Base-by-base conservation (phyloP, 805 yeast species). In the Kluyveromyces wickerhamii region DNA sequence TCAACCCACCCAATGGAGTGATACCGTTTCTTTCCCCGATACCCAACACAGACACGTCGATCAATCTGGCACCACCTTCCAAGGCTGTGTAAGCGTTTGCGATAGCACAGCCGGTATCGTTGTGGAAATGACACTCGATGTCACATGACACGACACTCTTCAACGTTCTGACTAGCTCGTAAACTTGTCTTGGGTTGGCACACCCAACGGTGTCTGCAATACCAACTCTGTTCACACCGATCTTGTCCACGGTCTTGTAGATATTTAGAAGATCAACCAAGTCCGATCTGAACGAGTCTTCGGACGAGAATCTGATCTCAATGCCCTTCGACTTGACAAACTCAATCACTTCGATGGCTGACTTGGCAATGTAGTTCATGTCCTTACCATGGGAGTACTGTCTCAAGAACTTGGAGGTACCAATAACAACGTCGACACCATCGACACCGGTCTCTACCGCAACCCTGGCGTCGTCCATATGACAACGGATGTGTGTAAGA, bases 21-120 rank as follows among this genome's bases (percentile, higher is more conserved):
- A 89, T 89, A 60, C 98, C 98, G 64, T 89, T 89, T 68, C 98
- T 80, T 74, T 89, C 98, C 65, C 98, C 98, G 48, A 89, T 92
- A 52, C 98, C 98, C 51, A 89, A 74, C 12, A 89, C 97, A 10
- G 95, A 82, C 29, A 86, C 95, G 64, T 89, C 98, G 47, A 89
- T 84, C 52, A 88, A 74, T 56, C 77, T 78, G 48, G 98, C 98
- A 54, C 98, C 98, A 36, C 87, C 98, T 66, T 89, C 98, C 52
- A 89, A 71, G 10, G 97, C 97, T 38, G 96, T 86, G 74, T 92
- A 92, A 21, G 98, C 96, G 61, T 89, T 89, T 42, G 96, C 96
- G 66, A 89, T 86, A 46, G 98, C 96, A 70, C 97, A 92, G 44
- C 98, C 98, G 21, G 98, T 89, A 63, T 89, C 98, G 62, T 89